These are phyloP conservation scores for Clarkia xantiana DNA, from an alignment of 345 rosid species.

Conservation along the genomic window DNA sequence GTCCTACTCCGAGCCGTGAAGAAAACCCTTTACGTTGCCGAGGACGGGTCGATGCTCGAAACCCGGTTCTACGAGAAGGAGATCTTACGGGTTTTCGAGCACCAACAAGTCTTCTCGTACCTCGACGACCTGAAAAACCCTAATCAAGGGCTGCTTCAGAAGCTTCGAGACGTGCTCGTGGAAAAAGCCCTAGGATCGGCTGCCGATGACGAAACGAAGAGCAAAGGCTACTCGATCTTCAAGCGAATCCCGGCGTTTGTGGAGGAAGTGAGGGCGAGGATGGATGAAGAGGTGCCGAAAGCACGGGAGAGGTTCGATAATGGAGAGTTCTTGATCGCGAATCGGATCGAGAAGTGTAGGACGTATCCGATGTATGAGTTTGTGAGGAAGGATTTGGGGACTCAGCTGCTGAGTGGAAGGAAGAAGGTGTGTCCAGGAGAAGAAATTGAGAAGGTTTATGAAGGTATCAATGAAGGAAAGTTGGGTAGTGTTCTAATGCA, in stretches of 20 bases:
- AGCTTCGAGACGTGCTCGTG: constrained; percentile 23
- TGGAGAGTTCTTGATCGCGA: constrained; percentile 13
- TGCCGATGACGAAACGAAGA: constrained; percentile 4
- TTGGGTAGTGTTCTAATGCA: constrained; percentile 19
- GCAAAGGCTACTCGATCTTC: constrained; percentile 19
- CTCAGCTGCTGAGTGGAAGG: constrained; percentile 29
- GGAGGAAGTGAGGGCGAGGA: constrained; percentile 24
- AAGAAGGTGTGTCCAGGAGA: constrained; percentile 42
- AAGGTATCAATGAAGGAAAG: constrained; percentile 27
- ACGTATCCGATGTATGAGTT: constrained; percentile 30
- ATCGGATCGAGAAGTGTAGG: constrained; percentile 30
- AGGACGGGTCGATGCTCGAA: constrained; percentile 29
- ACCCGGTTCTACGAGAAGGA: constrained; percentile 33
- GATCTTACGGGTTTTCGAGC: constrained; percentile 28
- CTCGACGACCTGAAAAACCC: constrained; percentile 33
- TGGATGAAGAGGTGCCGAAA: constrained; percentile 22
- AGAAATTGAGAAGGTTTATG: constrained; percentile 32
- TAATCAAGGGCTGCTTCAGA: constrained; percentile 22
- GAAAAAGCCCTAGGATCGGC: constrained; percentile 16
- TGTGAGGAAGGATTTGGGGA: constrained; percentile 26
- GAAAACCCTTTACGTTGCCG: constrained; percentile 27
- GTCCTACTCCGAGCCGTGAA: constrained; percentile 15
- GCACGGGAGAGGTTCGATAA: constrained; percentile 19
- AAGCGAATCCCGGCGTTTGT: constrained; percentile 24
- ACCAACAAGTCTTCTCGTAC: constrained; percentile 29